Percentiles rank a stretch among this genome's conserved stretches.
Evolutionary conservation across 495 filamentous ascomycete genomes (phyloP).

Genomic region (Trichoderma orchidacearum): DNA sequence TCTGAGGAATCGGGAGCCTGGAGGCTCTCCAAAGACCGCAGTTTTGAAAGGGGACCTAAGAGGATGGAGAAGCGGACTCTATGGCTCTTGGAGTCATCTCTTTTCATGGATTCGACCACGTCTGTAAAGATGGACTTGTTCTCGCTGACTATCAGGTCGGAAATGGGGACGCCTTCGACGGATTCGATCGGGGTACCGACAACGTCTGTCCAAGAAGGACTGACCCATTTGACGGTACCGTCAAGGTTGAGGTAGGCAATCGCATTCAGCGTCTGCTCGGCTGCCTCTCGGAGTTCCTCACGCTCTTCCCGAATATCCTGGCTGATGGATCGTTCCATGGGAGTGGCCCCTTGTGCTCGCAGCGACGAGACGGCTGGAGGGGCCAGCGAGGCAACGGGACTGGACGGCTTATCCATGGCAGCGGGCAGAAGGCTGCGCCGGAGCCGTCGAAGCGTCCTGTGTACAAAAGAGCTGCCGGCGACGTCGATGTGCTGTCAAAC

Average conservation of each 20-base stretch:
- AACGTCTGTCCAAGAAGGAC: slow-evolving; percentile 91
- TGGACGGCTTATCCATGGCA: slow-evolving; percentile 9
- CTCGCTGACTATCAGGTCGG: slow-evolving; percentile 62
- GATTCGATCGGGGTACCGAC: slow-evolving; percentile 64
- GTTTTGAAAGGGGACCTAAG: slow-evolving; percentile 61
- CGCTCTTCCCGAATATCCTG: slow-evolving; percentile 54
- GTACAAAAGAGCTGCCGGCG: background rate
- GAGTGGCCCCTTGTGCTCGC: slow-evolving; percentile 27
- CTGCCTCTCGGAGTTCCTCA: slow-evolving; percentile 85
- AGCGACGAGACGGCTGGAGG: slow-evolving; percentile 34
- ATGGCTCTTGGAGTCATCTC: slow-evolving; percentile 84
- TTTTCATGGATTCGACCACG: slow-evolving; percentile 74
- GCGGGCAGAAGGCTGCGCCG: background rate
- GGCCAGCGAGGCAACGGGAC: slow-evolving; percentile 23
- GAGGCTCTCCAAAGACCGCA: slow-evolving; percentile 34
- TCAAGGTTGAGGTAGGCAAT: slow-evolving; percentile 87
- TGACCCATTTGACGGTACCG: slow-evolving; percentile 84
- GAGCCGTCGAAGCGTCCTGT: background rate
- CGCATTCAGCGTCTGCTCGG: slow-evolving; percentile 90
- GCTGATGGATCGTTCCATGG: slow-evolving; percentile 40
- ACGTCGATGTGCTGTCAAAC: background rate
- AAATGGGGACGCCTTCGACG: slow-evolving; percentile 63
- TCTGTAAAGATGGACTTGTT: slow-evolving; percentile 67
- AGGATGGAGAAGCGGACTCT: slow-evolving; percentile 75
- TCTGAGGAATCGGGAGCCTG: slow-evolving; percentile 32